Percentiles rank a stretch among this genome's conserved stretches.
Conservation (phyloP, 2,329 filamentous ascomycete species). For the Cladosporium phlei region DNA sequence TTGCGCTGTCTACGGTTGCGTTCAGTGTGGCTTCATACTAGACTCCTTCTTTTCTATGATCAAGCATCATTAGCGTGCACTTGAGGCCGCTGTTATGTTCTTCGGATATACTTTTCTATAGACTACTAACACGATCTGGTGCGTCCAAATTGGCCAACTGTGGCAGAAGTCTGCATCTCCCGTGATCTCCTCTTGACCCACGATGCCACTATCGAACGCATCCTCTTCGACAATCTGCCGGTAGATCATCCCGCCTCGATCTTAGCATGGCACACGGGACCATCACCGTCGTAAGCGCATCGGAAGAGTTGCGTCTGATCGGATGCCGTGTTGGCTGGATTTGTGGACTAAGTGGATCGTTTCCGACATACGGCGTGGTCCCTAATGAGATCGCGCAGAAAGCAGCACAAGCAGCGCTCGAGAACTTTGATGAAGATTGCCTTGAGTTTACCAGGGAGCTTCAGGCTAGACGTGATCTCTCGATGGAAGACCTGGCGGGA, state of each 20-base stretch:
- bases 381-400: slow-evolving; percentile 14
- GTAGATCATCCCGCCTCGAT: slow-evolving; percentile 12
- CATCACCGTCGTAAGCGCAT: slow-evolving; percentile 10
- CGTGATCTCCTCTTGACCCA: not conserved
- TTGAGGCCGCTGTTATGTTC: too few relatives aligned
- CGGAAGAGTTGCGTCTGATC: slow-evolving; percentile 11
- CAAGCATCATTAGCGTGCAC: too few relatives aligned
- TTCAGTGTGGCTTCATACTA: too few relatives aligned
- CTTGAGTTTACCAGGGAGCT: slow-evolving; percentile 11
- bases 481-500: slow-evolving; percentile 12
- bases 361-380: slow-evolving; percentile 8
- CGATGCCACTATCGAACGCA: slow-evolving; percentile 4
- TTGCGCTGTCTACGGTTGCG: too few relatives aligned
- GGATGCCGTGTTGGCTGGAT: slow-evolving; percentile 13
- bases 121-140: too few relatives aligned
- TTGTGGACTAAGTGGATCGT: too few relatives aligned
- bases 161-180: slow-evolving; percentile 1
- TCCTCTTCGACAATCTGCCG: slow-evolving; percentile 5
- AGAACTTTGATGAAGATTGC: slow-evolving; percentile 13
- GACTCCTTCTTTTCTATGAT: too few relatives aligned
- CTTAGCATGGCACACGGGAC: slow-evolving; percentile 6
- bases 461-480: slow-evolving; percentile 11
- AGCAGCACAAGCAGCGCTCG: slow-evolving; percentile 14
- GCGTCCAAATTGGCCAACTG: slow-evolving; percentile 8
- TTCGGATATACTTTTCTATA: too few relatives aligned